Evolutionary conservation across 768 basidiomycete genomes (phyloP), one percentile per base, ranked within the genome.

Genomic region (Macrocybe gigantea): DNA sequence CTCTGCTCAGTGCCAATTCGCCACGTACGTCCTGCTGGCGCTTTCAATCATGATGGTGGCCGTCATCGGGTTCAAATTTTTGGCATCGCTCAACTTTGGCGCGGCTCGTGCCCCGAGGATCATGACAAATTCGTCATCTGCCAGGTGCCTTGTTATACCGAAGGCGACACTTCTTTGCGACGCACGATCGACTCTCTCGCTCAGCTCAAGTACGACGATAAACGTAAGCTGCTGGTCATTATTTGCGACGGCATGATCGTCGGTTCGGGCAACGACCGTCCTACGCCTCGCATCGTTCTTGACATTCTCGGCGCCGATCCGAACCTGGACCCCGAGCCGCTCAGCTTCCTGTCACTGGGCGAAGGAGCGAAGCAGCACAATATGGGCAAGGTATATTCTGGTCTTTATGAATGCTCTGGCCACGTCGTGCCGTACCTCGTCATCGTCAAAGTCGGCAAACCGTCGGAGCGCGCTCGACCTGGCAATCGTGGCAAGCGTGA

Each of bases 401-500:
- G 95, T 5, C 61, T 98, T 57, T 97, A 98, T 59, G 96, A 98
- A 62, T 87, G 82, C 54, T 73, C 85, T 33, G 94, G 95, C 2
- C 95, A 98, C 60, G 93, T 98, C 57, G 92, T 99, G 0, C 96
- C 95, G 13, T 97, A 94, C 58, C 67, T 94, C 53, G 91, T 93
- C 33, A 69, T 97, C 31, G 90, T 85, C 66, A 98, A 99, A 67
- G 77, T 94, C 35, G 94, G 96, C 49, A 96, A 95, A 66, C 96
- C 94, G 2, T 90, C 85, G 6, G 96, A 99, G 70, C 82, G 92
- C 42, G 80, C 81, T 34, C 79, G 93, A 6, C 96, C 96, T 38
- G 96, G 96, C 45, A 99, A 99, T 69, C 82, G 96, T 63, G 95
- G 96, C 58, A 98, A 99, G 70, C 88, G 95, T 66, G 96, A 99